Evolutionary conservation across 345 rosid species (phyloP), one percentile per base, ranked within the genome.

Genomic region (Schrenkiella parvula): DNA sequence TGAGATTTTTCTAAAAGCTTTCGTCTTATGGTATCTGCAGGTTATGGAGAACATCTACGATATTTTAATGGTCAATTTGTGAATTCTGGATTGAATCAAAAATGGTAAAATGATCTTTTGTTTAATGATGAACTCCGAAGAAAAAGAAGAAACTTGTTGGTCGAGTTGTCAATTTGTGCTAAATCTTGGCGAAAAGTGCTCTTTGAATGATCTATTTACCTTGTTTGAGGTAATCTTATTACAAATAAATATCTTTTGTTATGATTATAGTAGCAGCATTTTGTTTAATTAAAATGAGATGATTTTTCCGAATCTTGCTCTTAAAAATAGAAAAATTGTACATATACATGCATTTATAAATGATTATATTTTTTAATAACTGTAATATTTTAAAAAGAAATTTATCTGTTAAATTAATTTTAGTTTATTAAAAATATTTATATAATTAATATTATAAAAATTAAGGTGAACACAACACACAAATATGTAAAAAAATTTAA

Each of bases 61-160:
- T 19, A 53, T 22, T 51, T 29, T 8, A 19, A 14, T 72, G 63
- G 63, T 52, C 51, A 29, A 37, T 54, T 71, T 62, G 54, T 71
- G 60, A 60, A 60, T n/a, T 65, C 66, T 56, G 66, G 59, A 37
- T 65, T 74, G 52, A 74, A 37, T 57, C 52, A 37, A 57, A 57
- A 66, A 42, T 53, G 76, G 63, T 62, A 7, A 23, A 63, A 31
- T 14, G 46, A 28, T 52, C 53, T 22, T 71, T 61, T 52, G 54
- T 63, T 63, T 42, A 52, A 37, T 63, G 70, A 63, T 22, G 56
- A 41, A 71, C 62, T 18, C 41, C 37, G 74, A 70, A 47, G 66
- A 25, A 15, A 19, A 61, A 2, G 8, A 62, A 2, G 17, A 51
- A 41, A 51, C 44, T 38, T 52, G 62, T 62, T 41, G 17, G 4